Evolutionary conservation across 108 stramenopile species (phyloP), one percentile per base, ranked within the genome.

Genomic region (Cyclotella baltica): DNA sequence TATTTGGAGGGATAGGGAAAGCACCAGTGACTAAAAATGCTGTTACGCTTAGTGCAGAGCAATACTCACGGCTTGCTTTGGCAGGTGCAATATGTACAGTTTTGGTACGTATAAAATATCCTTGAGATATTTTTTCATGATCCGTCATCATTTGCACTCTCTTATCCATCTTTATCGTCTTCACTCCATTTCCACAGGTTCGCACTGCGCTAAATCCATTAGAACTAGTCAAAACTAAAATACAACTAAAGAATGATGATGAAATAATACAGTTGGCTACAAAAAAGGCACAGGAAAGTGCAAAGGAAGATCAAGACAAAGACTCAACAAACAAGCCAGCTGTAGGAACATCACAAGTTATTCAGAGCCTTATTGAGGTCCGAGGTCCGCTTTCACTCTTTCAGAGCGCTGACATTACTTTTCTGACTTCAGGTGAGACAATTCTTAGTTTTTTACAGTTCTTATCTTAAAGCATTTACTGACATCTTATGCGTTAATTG

Each of bases 401-500:
- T 77, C 95, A 96, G 75, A 92, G 91, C 64, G 88, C 93, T 11
- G 95, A 96, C 75, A 90, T 96, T n/a, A 96, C 95, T 3, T 93
- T 96, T 58, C 70, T 96, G 3, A 88, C 95, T 31, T 92, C 90
- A 1, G 40, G 40, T 43, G 13, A 43, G 40, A n/a, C n/a, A 43
- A 43, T 43, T 10, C 40, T 6, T 10, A 10, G 40, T 13, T 43
- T 43, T 13, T 43, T 13, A 6, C 40, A 10, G 40, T 43, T 13
- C 40, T 43, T 43, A 10, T 43, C 40, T n/a, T n/a, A n/a, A n/a
- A 43, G 13, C 13, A 6, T 13, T 10, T 43, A 13, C 40, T 43
- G 6, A 43, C 40, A 43, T 43, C 40, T 43, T 10, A 6, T 43
- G 6, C 40, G 6, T 43, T 43, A 19, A 67, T 92, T 13, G 6